These are phyloP conservation scores for Leccinum ochraceum DNA, from an alignment of 768 basidiomycete species.

Conservation along the genomic window DNA sequence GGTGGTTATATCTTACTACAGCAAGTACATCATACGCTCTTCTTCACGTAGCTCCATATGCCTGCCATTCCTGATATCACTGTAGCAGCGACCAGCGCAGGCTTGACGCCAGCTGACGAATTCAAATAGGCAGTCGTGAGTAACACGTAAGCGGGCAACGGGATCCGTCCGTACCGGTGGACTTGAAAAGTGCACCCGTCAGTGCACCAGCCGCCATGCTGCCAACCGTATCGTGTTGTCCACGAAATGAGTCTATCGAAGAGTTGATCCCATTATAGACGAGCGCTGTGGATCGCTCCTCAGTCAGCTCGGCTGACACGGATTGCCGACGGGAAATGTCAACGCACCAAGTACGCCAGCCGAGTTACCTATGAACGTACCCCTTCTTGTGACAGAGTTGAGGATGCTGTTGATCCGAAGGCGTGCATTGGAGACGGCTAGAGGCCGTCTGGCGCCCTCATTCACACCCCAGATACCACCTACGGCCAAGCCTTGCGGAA, in stretches of 20 bases:
- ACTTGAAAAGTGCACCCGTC: conserved; percentile 91
- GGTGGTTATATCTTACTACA: conserved; percentile 40
- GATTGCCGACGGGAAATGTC: conserved; percentile 33
- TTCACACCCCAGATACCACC: conserved; percentile 96
- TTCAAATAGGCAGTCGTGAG: conserved; percentile 36
- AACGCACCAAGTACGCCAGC: conserved; percentile 94
- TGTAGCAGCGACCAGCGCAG: conserved; percentile 86
- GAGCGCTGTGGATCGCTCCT: conserved; percentile 62
- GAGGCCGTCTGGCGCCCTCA: conserved; percentile 86
- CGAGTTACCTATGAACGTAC: conserved; percentile 97
- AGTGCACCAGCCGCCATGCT: conserved; percentile 91
- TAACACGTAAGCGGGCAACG: conserved; percentile 37
- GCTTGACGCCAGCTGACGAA: conserved; percentile 82
- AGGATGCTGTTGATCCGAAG: conserved; percentile 96
- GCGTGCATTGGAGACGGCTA: conserved; percentile 82
- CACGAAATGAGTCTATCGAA: conserved; percentile 83
- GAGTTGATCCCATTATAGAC: conserved; percentile 97
- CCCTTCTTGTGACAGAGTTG: conserved; percentile 95
- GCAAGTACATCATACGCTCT: conserved; percentile 65
- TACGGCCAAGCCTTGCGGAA: conserved; percentile 82
- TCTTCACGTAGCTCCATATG: conserved; percentile 94
- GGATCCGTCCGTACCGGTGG: conserved; percentile 71
- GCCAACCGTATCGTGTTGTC: conserved; percentile 88
- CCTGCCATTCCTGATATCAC: conserved; percentile 90
- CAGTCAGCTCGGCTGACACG: conserved; percentile 35